phyloP scores from a whole-genome alignment of 2,329 filamentous ascomycete species.

The Pseudocercospora fuligena region DNA sequence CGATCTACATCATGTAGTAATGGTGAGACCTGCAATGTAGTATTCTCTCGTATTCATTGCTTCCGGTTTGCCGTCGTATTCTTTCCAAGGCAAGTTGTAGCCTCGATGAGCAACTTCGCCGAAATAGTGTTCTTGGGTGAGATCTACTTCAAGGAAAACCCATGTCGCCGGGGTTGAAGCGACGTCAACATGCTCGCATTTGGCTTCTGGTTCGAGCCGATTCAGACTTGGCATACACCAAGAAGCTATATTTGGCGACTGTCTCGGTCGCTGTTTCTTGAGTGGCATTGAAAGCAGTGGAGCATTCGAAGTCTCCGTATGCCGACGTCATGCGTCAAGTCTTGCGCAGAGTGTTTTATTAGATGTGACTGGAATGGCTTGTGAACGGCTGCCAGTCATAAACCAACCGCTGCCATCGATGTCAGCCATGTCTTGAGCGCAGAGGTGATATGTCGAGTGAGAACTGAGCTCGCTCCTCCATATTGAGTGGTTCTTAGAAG shows the following conservation, averaged over 20 bases:
- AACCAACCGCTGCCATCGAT: background rate
- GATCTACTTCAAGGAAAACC: background rate
- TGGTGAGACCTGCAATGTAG: too few species aligned
- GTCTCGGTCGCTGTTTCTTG: background rate
- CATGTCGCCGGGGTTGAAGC: background rate
- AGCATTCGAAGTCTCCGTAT: background rate
- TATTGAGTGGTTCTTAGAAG: too few species aligned
- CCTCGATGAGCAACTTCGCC: background rate
- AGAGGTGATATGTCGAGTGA: background rate
- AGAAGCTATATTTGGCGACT: conserved; percentile 1
- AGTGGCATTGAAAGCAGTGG: background rate
- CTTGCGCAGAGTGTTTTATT: too few species aligned
- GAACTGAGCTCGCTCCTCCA: too few species aligned
- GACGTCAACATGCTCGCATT: background rate
- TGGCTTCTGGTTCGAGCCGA: background rate
- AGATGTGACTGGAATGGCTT: background rate
- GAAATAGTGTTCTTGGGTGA: background rate
- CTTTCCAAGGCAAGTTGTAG: too few species aligned
- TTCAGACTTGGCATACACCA: background rate
- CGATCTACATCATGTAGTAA: background rate
- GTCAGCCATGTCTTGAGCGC: background rate
- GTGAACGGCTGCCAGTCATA: background rate
- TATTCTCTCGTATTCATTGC: background rate
- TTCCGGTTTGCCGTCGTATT: background rate
- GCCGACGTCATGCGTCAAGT: background rate